These are phyloP conservation scores for Viridothelium virens DNA, from an alignment of 495 filamentous ascomycete genomes.

Conservation along the genomic window DNA sequence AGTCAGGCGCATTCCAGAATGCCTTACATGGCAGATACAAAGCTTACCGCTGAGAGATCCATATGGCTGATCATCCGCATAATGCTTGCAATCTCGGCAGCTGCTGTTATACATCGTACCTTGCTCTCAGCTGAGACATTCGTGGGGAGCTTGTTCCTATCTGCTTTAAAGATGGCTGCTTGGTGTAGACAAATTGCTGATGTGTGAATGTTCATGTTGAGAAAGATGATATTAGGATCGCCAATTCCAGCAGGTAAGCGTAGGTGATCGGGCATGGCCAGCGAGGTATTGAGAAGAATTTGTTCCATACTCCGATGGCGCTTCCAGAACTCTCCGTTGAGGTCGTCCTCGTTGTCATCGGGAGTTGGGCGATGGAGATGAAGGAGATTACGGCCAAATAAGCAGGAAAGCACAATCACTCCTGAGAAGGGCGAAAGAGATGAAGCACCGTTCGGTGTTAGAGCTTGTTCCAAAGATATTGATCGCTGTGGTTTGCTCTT, in stretches of 20 bases:
- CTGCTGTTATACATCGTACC: constrained; percentile 84
- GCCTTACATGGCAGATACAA: constrained; percentile 2
- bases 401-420: constrained; percentile 71
- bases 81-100: constrained; percentile 88
- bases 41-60: constrained; percentile 70
- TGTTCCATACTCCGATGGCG: constrained; percentile 85
- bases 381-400: constrained; percentile 90
- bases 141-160: constrained; percentile 72
- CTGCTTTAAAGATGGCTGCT: constrained; percentile 94
- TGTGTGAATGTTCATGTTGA: constrained; percentile 94
- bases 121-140: constrained; percentile 82
- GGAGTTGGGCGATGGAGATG: constrained; percentile 86
- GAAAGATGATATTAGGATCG: constrained; percentile 84
- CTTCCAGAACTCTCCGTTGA: constrained; percentile 95
- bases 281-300: constrained; percentile 74
- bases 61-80: constrained; percentile 93
- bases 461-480: constrained; percentile 59
- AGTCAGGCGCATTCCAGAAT: background rate
- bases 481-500: constrained; percentile 66
- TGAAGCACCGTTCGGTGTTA: constrained; percentile 61
- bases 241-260: constrained; percentile 68
- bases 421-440: constrained; percentile 72
- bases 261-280: constrained; percentile 75
- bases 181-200: constrained; percentile 96
- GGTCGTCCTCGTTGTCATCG: constrained; percentile 75